phyloP scores from a whole-genome alignment of 768 basidiomycete genomes.

The Hygrocybe punicea region DNA sequence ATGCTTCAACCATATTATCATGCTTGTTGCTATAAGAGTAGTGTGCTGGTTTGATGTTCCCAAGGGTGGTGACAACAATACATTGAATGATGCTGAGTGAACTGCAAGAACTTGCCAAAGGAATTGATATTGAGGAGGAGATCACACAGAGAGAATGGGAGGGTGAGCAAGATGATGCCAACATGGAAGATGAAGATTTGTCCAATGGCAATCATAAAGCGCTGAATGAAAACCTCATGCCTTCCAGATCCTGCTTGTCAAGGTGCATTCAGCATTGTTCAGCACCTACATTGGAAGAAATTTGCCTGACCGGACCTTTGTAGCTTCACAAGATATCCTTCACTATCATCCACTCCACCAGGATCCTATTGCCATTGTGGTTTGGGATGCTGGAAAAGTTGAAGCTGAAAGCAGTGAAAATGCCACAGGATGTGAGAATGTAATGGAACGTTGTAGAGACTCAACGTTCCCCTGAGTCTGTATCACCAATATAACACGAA shows the following conservation, averaged over 20 bases:
- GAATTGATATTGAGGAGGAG: too few relatives aligned
- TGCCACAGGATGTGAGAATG: constrained; percentile 33
- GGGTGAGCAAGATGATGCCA: background rate
- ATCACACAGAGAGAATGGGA: too few relatives aligned
- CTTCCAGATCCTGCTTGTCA: constrained; percentile 6
- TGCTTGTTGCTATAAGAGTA: constrained; percentile 35
- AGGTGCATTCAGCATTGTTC: constrained; percentile 9
- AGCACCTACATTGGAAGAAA: background rate
- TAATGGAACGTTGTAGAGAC: too few relatives aligned
- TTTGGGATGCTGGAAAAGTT: constrained; percentile 6
- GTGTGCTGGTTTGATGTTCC: constrained; percentile 34
- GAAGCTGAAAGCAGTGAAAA: constrained; percentile 9
- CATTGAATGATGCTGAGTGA: background rate
- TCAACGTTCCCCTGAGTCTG: too few relatives aligned
- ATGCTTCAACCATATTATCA: constrained; percentile 42
- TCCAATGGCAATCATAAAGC: background rate
- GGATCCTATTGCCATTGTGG: constrained; percentile 32
- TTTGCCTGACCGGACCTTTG: background rate
- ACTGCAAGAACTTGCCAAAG: background rate
- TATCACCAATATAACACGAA: too few relatives aligned
- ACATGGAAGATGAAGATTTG: background rate
- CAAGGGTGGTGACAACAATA: background rate
- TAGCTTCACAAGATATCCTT: constrained; percentile 23
- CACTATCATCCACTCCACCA: constrained; percentile 28
- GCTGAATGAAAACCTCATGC: background rate